Evolutionary conservation across 148 eudicot species (phyloP), one percentile per base, ranked within the genome.

Genomic region (Rheum nobile): DNA sequence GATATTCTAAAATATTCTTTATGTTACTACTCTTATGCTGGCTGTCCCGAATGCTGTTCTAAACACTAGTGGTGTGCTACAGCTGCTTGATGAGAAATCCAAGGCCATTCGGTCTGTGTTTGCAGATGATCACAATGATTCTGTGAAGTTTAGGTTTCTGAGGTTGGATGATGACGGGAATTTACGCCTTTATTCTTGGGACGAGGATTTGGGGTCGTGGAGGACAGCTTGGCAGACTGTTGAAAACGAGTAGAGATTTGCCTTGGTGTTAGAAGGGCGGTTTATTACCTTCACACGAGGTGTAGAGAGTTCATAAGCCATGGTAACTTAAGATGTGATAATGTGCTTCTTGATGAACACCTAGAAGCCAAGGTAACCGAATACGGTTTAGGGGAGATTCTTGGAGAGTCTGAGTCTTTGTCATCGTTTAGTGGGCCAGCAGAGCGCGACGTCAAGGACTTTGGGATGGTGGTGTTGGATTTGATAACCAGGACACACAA

Each of bases 121-220:
- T 39, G 85, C 84, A 1, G 88, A 80, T 32, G 92, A 88, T 69
- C 92, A 88, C 72, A 34, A 76, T 79, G 92, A 83, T 57, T 22
- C 82, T 72, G 84, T 88, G 32, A 80, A 55, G 38, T 81, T 82
- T 69, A 80, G 92, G 77, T 82, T 86, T 71, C 85, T 88, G 22
- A 85, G 88, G 79, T 74, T 88, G 43, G 90, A 88, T 82, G 77
- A 81, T 24, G 92, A 88, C 79, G 92, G 92, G 61, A 88, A 88
- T 76, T 86, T 88, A 24, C 78, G 92, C 59, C 55, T 86, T 37
- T 86, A 86, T 21, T 86, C 92, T n/a, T 88, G 89, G 92, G 47
- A 75, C 10, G 75, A 82, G 42, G 78, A 54, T 74, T 82, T 78
- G 47, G 79, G 12, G 37, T 73, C 80, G 14, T 88, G 92, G 92